Evolutionary conservation across 768 basidiomycete genomes (phyloP), one percentile per base, ranked within the genome.

Genomic region (Sistotremastrum niveocremeum): DNA sequence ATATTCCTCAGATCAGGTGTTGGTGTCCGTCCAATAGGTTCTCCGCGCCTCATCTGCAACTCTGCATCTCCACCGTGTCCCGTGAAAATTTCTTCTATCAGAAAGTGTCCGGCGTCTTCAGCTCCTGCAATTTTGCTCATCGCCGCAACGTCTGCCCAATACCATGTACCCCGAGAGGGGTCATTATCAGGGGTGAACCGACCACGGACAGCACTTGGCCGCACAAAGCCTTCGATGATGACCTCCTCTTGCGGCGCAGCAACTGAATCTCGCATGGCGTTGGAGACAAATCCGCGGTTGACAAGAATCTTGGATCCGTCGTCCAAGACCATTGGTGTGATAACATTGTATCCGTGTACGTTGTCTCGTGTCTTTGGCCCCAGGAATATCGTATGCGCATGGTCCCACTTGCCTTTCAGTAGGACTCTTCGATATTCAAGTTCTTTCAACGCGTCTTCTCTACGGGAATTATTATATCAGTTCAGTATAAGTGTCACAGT

Each of bases 1-100:
- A 88, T 77, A 62, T 99, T 99, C 41, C 95, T 73, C 39, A 99
- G 65, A 55, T 97, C 89, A 29, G 97, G 78, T 2, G 76, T 76
- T 3, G 89, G 76, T 28, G 81, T 62, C 42, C 89, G 77, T 37
- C 94, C 95, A 40, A 98, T 66, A 3, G 95, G 95, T 40, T 83
- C 69, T 9, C 91, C 95, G 49, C 76, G 79, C 4, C 65, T 60
- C 11, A 87, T 56, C 47, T 69, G 67, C 30, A 68, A 60, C 31
- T 72, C 60, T 20, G 77, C 83, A 46, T 90, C 80, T 9, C 84
- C 88, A 3, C 79, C 77, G 55, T 88, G 81, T 20, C 90, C 90
- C 59, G 87, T 80, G 56, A 93, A 95, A 41, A 95, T 83, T 56
- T 85, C 79, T 59, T 99, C 94, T 4, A 97, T 67, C 49, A 88